Conservation (phyloP, 164 flowering plant species). For the Stephania japonica region DNA sequence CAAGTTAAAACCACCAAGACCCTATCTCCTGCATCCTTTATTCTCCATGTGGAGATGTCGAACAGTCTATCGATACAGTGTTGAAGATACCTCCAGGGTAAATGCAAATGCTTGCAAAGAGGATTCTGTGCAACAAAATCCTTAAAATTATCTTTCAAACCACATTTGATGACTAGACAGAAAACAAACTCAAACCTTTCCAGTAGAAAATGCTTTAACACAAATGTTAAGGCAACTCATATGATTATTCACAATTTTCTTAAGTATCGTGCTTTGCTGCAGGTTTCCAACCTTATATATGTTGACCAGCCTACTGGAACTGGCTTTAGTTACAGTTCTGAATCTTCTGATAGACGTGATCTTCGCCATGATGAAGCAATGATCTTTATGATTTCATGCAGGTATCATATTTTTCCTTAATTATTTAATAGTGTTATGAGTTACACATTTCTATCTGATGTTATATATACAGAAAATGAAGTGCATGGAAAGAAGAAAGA, state of each 20-base stretch:
- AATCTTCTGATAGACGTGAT: conserved; percentile 46
- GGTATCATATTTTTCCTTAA: conserved; percentile 22
- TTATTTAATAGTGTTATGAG: not conserved
- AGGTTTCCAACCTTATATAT: conserved; percentile 65
- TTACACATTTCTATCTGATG: not conserved
- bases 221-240: not conserved
- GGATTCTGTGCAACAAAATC: no score
- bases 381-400: conserved; percentile 80
- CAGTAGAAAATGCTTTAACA: no score
- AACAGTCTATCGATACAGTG: no score
- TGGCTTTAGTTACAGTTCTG: conserved; percentile 71
- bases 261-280: conserved; percentile 8
- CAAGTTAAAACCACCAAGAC: no score
- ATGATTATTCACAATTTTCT: not conserved
- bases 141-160: no score
- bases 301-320: conserved; percentile 89
- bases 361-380: conserved; percentile 62
- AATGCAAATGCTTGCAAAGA: no score
- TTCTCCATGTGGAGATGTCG: no score
- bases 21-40: no score
- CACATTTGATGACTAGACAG: no score
- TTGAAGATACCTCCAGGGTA: no score
- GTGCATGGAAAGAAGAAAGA: no score
- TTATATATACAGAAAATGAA: not conserved
- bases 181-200: no score